These are phyloP conservation scores for Goffeauzyma gilvescens DNA, from an alignment of 768 basidiomycete species.

Conservation along the genomic window DNA sequence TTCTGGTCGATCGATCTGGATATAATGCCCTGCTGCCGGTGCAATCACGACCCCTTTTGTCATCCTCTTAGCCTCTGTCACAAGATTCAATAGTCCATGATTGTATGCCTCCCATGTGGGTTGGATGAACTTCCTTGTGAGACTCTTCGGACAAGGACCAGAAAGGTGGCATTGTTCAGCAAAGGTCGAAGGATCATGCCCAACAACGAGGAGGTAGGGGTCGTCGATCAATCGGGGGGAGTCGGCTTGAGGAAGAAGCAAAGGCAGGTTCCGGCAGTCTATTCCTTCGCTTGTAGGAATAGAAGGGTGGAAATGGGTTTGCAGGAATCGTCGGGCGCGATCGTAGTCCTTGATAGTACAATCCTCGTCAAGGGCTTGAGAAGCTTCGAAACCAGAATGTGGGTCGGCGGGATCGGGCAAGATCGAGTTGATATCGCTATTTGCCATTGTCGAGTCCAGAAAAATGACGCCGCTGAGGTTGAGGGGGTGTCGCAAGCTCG, in stretches of 20 bases:
- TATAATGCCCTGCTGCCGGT: not conserved
- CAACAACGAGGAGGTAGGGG: not conserved
- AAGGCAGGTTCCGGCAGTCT: not conserved
- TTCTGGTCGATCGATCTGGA: slow-evolving; percentile 1
- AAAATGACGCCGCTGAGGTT: not conserved
- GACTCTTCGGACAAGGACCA: too few relatives aligned
- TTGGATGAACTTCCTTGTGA: not conserved
- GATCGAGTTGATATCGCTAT: not conserved
- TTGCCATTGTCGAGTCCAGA: not conserved
- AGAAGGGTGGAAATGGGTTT: not conserved
- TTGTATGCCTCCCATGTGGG: not conserved
- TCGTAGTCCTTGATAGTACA: too few relatives aligned
- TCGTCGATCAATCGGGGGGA: not conserved
- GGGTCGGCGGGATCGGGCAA: not conserved
- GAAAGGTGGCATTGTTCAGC: too few relatives aligned
- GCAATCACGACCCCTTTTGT: not conserved
- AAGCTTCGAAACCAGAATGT: too few relatives aligned
- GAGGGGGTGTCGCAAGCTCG: not conserved
- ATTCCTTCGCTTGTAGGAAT: not conserved
- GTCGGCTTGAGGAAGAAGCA: not conserved
- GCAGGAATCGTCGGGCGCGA: not conserved
- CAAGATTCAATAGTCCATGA: not conserved
- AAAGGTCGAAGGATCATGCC: not conserved
- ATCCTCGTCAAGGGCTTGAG: too few relatives aligned
- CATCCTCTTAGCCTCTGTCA: not conserved